These are phyloP conservation scores for Colletotrichum chrysophilum DNA, from an alignment of 2,329 filamentous ascomycete genomes.

Conservation along the genomic window DNA sequence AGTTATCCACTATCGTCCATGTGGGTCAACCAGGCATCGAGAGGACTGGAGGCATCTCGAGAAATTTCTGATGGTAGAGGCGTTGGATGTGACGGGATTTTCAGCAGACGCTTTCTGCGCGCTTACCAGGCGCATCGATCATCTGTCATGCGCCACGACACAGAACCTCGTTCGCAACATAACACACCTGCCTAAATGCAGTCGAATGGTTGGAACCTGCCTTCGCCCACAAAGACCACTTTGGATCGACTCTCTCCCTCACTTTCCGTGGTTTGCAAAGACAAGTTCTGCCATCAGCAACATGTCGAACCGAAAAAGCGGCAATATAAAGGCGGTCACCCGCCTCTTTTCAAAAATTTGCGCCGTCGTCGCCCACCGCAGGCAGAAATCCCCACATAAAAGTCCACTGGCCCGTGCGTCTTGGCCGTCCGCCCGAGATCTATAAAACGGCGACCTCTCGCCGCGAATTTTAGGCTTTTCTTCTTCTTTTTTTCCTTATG, in stretches of 20 bases:
- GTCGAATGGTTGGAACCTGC: neutral
- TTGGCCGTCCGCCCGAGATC: neutral
- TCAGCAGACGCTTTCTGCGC: neutral
- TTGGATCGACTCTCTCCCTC: neutral
- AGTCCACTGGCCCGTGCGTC: neutral
- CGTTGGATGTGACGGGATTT: neutral
- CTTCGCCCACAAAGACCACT: neutral
- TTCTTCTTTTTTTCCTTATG: slow-evolving; percentile 57
- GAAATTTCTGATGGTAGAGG: neutral
- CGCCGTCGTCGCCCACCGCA: neutral
- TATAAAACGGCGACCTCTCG: slow-evolving; percentile 45
- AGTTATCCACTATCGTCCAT: neutral
- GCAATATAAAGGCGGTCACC: slow-evolving; percentile 13
- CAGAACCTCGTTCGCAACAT: neutral
- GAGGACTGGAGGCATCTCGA: neutral
- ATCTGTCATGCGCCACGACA: neutral
- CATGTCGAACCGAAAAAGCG: neutral
- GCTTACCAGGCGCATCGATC: neutral
- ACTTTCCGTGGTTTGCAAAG: neutral
- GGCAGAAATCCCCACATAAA: neutral
- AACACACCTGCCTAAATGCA: neutral
- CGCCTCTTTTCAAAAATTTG: slow-evolving; percentile 7
- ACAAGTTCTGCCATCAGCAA: neutral
- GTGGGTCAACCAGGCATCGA: neutral
- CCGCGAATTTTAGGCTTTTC: slow-evolving; percentile 37